A percentile compares a stretch with the other conserved stretches of the same genome.
Evolutionary conservation across 2,329 filamentous ascomycete genomes (phyloP).

Genomic region (Neonectria magnoliae): DNA sequence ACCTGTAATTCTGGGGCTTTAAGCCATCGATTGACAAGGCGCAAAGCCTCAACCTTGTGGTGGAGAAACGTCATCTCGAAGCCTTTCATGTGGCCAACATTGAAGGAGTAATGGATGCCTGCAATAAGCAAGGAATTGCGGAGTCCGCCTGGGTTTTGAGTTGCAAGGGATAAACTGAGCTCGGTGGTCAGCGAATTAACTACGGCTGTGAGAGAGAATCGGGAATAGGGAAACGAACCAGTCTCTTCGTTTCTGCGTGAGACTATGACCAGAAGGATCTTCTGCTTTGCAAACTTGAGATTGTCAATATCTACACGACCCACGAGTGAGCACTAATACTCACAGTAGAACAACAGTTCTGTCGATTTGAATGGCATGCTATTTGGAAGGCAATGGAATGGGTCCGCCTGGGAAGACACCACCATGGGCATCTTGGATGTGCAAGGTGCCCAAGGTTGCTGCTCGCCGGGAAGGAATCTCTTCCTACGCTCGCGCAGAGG

Average conservation of each 20-base stretch:
- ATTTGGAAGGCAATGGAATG: conserved; percentile 23
- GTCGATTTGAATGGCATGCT: conserved; percentile 34
- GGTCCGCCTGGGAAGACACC: conserved; percentile 15
- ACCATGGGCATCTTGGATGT: background rate
- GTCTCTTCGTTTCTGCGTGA: background rate
- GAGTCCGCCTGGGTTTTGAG: conserved; percentile 27
- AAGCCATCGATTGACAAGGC: conserved; percentile 25
- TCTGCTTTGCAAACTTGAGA: background rate
- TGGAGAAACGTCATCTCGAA: conserved; percentile 34
- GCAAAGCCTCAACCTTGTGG: conserved; percentile 36
- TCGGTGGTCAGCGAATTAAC: background rate
- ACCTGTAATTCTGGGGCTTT: background rate
- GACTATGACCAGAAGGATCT: background rate
- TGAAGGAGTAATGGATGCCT: conserved; percentile 36
- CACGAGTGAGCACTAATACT: background rate
- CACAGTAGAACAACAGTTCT: conserved; percentile 38
- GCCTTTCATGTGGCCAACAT: conserved; percentile 19
- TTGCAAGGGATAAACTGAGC: conserved; percentile 22
- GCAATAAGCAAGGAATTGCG: conserved; percentile 35
- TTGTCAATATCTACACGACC: background rate
- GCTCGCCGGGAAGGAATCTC: conserved; percentile 30
- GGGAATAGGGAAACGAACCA: conserved; percentile 5
- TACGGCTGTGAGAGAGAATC: background rate
- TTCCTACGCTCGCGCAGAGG: conserved; percentile 35
- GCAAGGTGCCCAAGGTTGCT: conserved; percentile 28